Evolutionary conservation across 1,284 basidiomycete genomes (phyloP).

Genomic region (Rugosomyces carneus): DNA sequence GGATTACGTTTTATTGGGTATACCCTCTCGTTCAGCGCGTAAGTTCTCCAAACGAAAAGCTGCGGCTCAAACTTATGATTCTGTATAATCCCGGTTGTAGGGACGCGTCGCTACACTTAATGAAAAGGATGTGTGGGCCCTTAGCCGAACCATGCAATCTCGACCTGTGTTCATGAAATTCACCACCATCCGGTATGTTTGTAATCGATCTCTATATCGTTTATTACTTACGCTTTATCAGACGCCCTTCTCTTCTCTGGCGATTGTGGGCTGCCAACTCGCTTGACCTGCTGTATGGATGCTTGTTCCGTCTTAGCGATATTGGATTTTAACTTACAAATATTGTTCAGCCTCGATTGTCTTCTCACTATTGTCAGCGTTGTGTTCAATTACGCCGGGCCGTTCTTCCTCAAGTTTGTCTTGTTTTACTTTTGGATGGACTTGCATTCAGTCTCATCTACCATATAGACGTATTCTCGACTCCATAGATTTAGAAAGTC

Average conservation of each 20-base stretch:
- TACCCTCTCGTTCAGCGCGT: conserved; percentile 55
- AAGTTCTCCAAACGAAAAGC: conserved; percentile 10
- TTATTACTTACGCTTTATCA: conserved; percentile 14
- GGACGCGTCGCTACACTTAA: conserved; percentile 59
- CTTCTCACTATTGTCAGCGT: conserved; percentile 58
- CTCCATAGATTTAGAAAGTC: conserved; percentile 28
- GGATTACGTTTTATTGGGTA: conserved; percentile 82
- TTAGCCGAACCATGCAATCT: conserved; percentile 67
- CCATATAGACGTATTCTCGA: conserved; percentile 42
- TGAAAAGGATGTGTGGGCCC: conserved; percentile 64
- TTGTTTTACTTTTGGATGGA: not conserved
- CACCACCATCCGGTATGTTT: conserved; percentile 31
- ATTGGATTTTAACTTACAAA: not conserved
- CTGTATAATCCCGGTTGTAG: conserved; percentile 18
- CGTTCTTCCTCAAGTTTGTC: conserved; percentile 59
- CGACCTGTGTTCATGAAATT: conserved; percentile 63
- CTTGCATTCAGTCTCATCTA: not conserved
- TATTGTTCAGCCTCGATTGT: conserved; percentile 52
- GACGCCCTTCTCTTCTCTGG: conserved; percentile 50
- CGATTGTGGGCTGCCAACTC: conserved; percentile 65
- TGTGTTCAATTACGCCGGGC: conserved; percentile 61
- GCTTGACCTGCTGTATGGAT: conserved; percentile 55
- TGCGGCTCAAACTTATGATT: not conserved
- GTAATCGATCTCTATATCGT: not conserved
- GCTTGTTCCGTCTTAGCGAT: not conserved